These are phyloP conservation scores for Fereydounia khargensis DNA, from an alignment of 1,284 basidiomycete species.

Conservation along the genomic window DNA sequence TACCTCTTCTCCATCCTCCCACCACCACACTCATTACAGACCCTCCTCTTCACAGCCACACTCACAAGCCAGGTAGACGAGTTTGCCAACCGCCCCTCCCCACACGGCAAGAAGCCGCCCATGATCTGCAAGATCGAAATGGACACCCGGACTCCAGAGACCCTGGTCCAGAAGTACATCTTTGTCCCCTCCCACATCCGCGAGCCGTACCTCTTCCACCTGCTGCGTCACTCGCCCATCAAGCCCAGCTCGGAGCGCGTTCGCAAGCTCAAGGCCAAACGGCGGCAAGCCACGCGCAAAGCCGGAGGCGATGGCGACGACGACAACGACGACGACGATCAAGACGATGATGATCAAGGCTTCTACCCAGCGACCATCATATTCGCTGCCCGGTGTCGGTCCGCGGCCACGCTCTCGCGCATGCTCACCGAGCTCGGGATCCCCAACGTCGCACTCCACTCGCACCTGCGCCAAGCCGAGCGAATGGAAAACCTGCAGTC, in stretches of 20 bases:
- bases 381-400: constrained; percentile 82
- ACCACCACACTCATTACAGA: constrained; percentile 71
- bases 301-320: constrained; percentile 9
- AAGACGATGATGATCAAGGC: constrained; percentile 12
- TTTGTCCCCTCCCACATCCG: constrained; percentile 93
- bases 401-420: constrained; percentile 75
- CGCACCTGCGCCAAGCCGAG: constrained; percentile 84
- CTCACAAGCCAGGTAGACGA: constrained; percentile 82
- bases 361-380: constrained; percentile 80
- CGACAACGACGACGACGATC: constrained; percentile 10
- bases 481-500: constrained; percentile 76
- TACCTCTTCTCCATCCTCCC: constrained; percentile 75
- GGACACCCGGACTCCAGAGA: constrained; percentile 74
- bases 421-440: constrained; percentile 70
- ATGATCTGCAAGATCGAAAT: constrained; percentile 82
- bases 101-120: constrained; percentile 77
- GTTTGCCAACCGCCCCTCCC: constrained; percentile 71
- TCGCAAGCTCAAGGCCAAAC: constrained; percentile 50
- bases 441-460: constrained; percentile 85
- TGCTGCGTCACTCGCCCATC: constrained; percentile 77
- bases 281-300: constrained; percentile 14
- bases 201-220: constrained; percentile 85
- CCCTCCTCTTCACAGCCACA: constrained; percentile 94
- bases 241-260: constrained; percentile 37
- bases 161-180: constrained; percentile 82